Evolutionary conservation across 1,284 basidiomycete genomes (phyloP), one percentile per base, ranked within the genome.

Genomic region (Ustilago trichophora): DNA sequence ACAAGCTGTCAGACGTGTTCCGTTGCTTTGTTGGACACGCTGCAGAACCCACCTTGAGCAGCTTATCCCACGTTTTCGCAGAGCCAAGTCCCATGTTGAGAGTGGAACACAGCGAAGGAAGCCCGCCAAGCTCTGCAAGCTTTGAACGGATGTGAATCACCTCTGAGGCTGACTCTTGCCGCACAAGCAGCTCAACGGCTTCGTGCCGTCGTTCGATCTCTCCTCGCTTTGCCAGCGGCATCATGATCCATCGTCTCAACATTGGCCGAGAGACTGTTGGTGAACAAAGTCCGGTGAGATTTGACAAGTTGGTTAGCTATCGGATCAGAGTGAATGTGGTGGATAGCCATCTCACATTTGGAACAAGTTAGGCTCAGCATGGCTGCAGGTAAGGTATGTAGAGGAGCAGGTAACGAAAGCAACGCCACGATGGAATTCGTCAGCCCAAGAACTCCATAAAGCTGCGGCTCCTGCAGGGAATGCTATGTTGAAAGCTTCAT

Each of bases 191-290:
- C 44, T 66, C 63, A 16, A 71, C 63, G 4, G 63, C 68, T 16
- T 71, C 50, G 25, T 66, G 68, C 21, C 68, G 45, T 16, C 50
- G 38, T 11, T 24, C 19, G 12, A 71, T 71, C 19, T 49, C 47
- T 13, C 13, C 33, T 1, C 54, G 49, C 4, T 46, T 37, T 6
- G 62, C 46, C 3, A 62, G 49, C 1, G 68, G 68, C 29, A 66
- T 25, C 50, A 71, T 33, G 43, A 71, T 33, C 62, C 68, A 66
- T 25, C 54, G 43, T 40, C 50, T 52, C n/a, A 71, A 41, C 6
- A 66, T 41, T 0, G 50, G 31, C 8, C 51, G 47, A 10, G 68
- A 71, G 41, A 32, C 68, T 71, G 24, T 3, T n/a, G 15, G 5
- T 25, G 26, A 22, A 15, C 21, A 29, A n/a, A 19, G n/a, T 6